Percentiles rank a stretch among this genome's conserved stretches.
Conservation (phyloP, 164 flowering plant genomes). For the Chloranthus sessilifolius region DNA sequence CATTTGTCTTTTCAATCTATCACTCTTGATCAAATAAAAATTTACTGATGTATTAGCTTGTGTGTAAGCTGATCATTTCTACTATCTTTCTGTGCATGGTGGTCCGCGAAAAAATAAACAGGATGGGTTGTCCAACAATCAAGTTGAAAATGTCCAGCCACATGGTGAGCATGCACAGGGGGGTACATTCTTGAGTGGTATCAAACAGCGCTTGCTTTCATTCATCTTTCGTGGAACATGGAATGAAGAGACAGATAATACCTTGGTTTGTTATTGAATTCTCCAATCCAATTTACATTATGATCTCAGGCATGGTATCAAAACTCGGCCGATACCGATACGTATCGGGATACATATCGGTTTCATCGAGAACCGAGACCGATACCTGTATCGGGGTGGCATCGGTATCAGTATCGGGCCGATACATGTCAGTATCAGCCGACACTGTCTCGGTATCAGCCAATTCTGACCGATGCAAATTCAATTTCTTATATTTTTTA, state of each 20-base stretch:
- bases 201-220: constrained; percentile 95
- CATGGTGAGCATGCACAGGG: constrained; percentile 27
- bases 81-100: constrained; percentile 39
- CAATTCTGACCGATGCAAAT: too few relatives aligned
- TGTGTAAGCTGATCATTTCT: constrained; percentile 4
- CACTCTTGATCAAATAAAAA: too few relatives aligned
- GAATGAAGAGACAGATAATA: constrained; percentile 73
- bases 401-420: too few relatives aligned
- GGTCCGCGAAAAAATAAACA: constrained; percentile 29
- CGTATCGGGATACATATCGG: too few relatives aligned
- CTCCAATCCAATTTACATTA: constrained; percentile 10
- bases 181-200: constrained; percentile 64
- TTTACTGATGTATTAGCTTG: constrained; percentile 2
- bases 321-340: too few relatives aligned
- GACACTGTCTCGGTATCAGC: too few relatives aligned
- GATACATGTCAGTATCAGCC: too few relatives aligned
- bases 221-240: constrained; percentile 74
- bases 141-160: constrained; percentile 34
- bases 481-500: too few relatives aligned
- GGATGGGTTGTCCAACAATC: constrained; percentile 31
- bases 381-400: too few relatives aligned
- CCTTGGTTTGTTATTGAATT: constrained; percentile 52
- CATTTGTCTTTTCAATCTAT: too few relatives aligned
- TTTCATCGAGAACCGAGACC: too few relatives aligned
- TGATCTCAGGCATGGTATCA: too few relatives aligned